Evolutionary conservation across 1,284 basidiomycete species (phyloP).

Genomic region (Irpex sp.): DNA sequence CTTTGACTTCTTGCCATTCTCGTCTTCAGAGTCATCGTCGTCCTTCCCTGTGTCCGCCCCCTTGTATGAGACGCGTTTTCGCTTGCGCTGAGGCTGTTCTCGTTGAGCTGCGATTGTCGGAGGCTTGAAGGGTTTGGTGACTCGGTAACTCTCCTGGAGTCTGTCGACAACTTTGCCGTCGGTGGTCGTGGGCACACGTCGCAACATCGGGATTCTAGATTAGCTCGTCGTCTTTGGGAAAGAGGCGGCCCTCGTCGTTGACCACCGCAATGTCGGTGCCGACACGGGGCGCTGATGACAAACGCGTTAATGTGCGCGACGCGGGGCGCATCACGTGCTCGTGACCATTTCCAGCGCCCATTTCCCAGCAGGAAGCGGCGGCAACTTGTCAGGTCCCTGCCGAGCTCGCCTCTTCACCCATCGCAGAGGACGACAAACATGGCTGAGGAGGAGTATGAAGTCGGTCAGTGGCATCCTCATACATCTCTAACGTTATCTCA

Average conservation of each 20-base stretch:
- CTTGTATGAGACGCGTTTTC: conserved; percentile 82
- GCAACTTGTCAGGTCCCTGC: not conserved
- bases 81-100: conserved; percentile 70
- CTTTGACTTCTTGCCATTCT: conserved; percentile 56
- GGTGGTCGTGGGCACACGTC: conserved; percentile 60
- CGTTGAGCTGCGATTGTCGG: conserved; percentile 57
- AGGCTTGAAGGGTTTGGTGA: conserved; percentile 80
- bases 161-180: conserved; percentile 66
- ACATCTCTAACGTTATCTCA: not conserved
- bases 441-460: conserved; percentile 49
- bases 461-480: conserved; percentile 43
- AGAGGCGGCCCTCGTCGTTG: not conserved
- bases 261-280: not conserved
- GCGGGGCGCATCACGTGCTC: not conserved
- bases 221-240: not conserved
- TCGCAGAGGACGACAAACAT: not conserved
- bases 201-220: conserved; percentile 45
- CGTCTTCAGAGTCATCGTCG: conserved; percentile 47
- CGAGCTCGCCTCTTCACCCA: not conserved
- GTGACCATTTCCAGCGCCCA: not conserved
- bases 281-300: not conserved
- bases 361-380: not conserved
- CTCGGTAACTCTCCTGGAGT: conserved; percentile 63
- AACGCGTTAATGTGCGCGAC: not conserved
- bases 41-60: conserved; percentile 49